Base-by-base conservation (phyloP, 164 flowering plant genomes). In the Nymphaea colorata region DNA sequence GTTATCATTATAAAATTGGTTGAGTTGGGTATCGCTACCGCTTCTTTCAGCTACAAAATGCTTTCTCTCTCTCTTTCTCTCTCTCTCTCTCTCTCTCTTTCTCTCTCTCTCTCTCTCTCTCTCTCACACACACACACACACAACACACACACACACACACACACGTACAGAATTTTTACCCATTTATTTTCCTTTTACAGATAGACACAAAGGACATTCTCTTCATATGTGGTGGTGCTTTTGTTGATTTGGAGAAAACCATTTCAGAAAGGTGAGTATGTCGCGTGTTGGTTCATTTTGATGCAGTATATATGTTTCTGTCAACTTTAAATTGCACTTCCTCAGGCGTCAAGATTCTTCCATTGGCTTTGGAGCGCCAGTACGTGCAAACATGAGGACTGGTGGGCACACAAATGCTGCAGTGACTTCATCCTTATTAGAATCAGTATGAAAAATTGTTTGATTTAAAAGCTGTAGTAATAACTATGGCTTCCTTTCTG, bases 341-440 rank as follows among this genome's bases (percentile, higher is more conserved):
- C 14, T 51, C 57, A 94, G 99, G 75, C 92, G 96, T 65, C 99
- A 92, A 75, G 99, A 95, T 80, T 92, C 99, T 65, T 95, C 99
- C 44, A 95, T 95, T 75, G 99, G 99, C 66, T 92, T 95, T 78
- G 98, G 98, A 74, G 99, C 99, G 72, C 98, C 99, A 65, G 93
- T 95, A 65, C 96, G 99, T 75, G 91, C 97, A 59, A 95, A 89
- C 79, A 90, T 95, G 97, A 85, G 94, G 75, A 74, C 86, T 45
- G 81, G 88, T 73, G 93, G 91, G 68, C 72, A 81, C 41, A 85
- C 83, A 64, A 79, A 77, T 79, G 86, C 96, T 70, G 86, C 76
- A 66, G 84, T 95, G 41, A 83, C 94, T 41, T 92, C 99, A 61
- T 84, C 97, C 62, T 81, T 95, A 59, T 76, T 95, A 44, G 96